Percentiles rank a stretch among this genome's conserved stretches.
phyloP scores from a whole-genome alignment of 1,284 basidiomycete genomes.

The Marasmius tenuissimus region DNA sequence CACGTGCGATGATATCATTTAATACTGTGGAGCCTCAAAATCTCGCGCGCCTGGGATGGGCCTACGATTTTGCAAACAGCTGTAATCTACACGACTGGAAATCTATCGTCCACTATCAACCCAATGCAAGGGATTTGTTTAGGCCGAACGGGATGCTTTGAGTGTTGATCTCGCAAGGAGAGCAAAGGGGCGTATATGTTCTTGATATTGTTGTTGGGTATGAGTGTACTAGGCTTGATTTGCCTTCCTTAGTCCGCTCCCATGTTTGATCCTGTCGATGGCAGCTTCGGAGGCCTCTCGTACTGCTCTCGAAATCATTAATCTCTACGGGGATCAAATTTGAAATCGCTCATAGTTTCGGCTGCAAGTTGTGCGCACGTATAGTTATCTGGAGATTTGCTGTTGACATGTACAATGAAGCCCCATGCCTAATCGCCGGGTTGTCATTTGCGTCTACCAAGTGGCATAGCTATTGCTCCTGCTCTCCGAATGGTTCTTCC shows the following conservation, averaged over 20 bases:
- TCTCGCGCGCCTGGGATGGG: no score
- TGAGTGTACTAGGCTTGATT: constrained; percentile 35
- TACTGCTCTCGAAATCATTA: constrained; percentile 75
- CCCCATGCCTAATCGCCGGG: constrained; percentile 98
- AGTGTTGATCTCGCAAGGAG: not conserved
- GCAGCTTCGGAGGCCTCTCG: constrained; percentile 98
- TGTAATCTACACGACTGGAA: constrained; percentile 26
- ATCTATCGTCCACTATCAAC: constrained; percentile 56
- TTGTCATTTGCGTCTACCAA: constrained; percentile 76
- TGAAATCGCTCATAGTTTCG: constrained; percentile 96
- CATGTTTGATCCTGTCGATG: constrained; percentile 88
- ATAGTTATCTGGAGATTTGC: constrained; percentile 2
- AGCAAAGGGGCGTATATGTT: constrained; percentile 20
- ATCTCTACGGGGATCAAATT: constrained; percentile 65
- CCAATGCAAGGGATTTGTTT: constrained; percentile 90
- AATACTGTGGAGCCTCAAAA: no score
- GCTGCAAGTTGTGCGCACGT: constrained; percentile 72
- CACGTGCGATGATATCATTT: no score
- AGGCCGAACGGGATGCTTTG: constrained; percentile 22
- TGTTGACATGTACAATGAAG: constrained; percentile 29
- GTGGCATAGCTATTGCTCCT: no score
- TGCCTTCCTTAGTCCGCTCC: constrained; percentile 80
- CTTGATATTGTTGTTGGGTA: constrained; percentile 31
- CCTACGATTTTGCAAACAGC: no score
- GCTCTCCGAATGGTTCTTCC: no score